Evolutionary conservation across 106 monocot genomes (phyloP), one percentile per base, ranked within the genome.

Genomic region (Dendrobium chrysotoxum): DNA sequence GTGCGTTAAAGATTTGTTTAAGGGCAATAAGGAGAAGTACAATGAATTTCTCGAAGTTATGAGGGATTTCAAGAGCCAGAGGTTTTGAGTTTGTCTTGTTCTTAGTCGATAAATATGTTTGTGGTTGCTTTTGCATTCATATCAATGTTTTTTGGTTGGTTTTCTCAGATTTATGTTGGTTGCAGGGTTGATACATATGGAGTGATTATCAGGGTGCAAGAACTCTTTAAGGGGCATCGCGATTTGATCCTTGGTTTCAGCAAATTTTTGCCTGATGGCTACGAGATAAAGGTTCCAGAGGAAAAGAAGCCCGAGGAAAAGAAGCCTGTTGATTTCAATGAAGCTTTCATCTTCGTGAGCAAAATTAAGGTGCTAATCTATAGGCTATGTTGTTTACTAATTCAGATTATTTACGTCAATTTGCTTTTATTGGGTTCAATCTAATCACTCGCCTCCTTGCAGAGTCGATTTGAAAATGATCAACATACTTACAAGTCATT

Each of bases 401-500:
- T 26, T 71, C 9, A 71, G 40, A 45, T 68, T 4, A 45, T 50
- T 20, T 45, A 42, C 75, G 20, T 17, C 64, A 65, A 75, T 7
- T 21, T 78, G 72, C 35, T 42, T 50, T 50, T 28, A 21, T 17
- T 13, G 7, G 5, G 2, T 11, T 75, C 47, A 41, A n/a, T 79
- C 20, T 4, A 47, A 35, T 26, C 50, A 2, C 10, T 81, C 75
- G 68, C 20, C 5, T 72, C 15, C 26, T 38, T 85, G 81, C 89
- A 98, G 97, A 94, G 88, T 79, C 97, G 94, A 61, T 98, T 98
- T 72, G 89, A 92, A 53, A 66, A 86, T 55, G 94, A 98, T 76
- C 94, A 98, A 13, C 88, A 89, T 70, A 94, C 94, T 7, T 98
- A 98, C 82, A 98, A 92, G 85, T 85, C 94, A 30, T 98, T 98